phyloP scores from a whole-genome alignment of 179 eudicot species.

The Spinacia oleracea region DNA sequence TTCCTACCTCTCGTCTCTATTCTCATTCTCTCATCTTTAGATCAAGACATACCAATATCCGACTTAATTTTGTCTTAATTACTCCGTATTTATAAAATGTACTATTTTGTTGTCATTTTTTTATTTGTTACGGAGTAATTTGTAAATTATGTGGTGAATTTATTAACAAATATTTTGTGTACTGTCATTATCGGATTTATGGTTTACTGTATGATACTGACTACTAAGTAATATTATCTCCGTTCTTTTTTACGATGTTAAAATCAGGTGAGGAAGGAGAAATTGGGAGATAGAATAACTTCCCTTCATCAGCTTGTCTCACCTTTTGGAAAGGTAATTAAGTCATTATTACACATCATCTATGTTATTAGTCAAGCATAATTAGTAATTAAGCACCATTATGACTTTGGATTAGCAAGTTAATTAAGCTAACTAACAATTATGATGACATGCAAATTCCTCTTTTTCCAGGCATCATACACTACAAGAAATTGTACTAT shows the following conservation, averaged over 20 bases:
- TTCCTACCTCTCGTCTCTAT: conserved; percentile 11
- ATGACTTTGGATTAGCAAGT: conserved; percentile 5
- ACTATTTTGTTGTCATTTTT: not conserved
- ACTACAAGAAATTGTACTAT: too few relatives aligned
- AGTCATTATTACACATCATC: conserved; percentile 4
- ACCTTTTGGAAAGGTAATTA: conserved; percentile 93
- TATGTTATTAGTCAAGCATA: not conserved
- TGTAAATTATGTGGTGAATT: not conserved
- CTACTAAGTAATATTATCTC: not conserved
- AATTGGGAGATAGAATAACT: conserved; percentile 84
- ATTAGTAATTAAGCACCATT: conserved; percentile 23
- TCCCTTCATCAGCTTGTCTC: conserved; percentile 94
- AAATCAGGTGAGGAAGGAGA: conserved; percentile 88
- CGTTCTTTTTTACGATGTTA: not conserved
- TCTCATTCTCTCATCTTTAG: conserved; percentile 28
- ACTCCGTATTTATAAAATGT: not conserved
- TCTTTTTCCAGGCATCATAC: not conserved
- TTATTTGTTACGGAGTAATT: not conserved
- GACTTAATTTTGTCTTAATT: too few relatives aligned
- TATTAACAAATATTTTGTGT: not conserved
- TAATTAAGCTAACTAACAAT: conserved; percentile 12
- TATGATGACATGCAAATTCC: not conserved
- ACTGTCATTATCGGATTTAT: not conserved
- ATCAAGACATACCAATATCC: conserved; percentile 23
- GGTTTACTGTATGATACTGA: too few relatives aligned